Conservation (phyloP, 1,139 yeast genomes). For the Hansenula sp. region DNA sequence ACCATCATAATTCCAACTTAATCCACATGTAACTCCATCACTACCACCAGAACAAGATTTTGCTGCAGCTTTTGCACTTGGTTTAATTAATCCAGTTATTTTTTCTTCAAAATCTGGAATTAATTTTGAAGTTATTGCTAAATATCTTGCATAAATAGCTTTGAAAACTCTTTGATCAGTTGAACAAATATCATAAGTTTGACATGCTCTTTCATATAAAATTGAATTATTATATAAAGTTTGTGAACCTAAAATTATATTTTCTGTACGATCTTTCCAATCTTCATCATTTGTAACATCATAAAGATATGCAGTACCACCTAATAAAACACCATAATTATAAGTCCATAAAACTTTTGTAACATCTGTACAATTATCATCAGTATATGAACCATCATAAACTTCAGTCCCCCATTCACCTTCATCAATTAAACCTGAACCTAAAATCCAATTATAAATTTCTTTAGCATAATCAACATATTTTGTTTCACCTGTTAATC, state of each 20-base stretch:
- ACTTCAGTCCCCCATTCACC: slow-evolving; percentile 38
- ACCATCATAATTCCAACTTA: slow-evolving; percentile 41
- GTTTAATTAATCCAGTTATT: slow-evolving; percentile 40
- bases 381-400: slow-evolving; percentile 70
- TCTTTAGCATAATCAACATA: slow-evolving; percentile 62
- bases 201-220: slow-evolving; percentile 71
- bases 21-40: slow-evolving; percentile 57
- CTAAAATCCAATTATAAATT: slow-evolving; percentile 68
- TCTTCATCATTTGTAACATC: slow-evolving; percentile 51
- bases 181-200: slow-evolving; percentile 51
- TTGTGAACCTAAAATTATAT: slow-evolving; percentile 49
- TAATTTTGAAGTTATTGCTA: slow-evolving; percentile 56
- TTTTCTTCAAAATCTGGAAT: slow-evolving; percentile 44
- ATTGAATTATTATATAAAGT: slow-evolving; percentile 43
- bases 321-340: slow-evolving; percentile 68
- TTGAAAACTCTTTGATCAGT: slow-evolving; percentile 77
- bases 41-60: slow-evolving; percentile 54
- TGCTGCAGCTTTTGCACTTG: slow-evolving; percentile 53
- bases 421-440: slow-evolving; percentile 41
- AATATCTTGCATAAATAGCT: slow-evolving; percentile 63
- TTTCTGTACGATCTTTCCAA: slow-evolving; percentile 54
- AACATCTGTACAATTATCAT: slow-evolving; percentile 50
- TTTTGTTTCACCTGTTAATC: slow-evolving; percentile 60
- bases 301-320: slow-evolving; percentile 72
- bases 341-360: slow-evolving; percentile 67